Conservation (phyloP, 257 asterid genomes). For the Mitragyna speciosa region DNA sequence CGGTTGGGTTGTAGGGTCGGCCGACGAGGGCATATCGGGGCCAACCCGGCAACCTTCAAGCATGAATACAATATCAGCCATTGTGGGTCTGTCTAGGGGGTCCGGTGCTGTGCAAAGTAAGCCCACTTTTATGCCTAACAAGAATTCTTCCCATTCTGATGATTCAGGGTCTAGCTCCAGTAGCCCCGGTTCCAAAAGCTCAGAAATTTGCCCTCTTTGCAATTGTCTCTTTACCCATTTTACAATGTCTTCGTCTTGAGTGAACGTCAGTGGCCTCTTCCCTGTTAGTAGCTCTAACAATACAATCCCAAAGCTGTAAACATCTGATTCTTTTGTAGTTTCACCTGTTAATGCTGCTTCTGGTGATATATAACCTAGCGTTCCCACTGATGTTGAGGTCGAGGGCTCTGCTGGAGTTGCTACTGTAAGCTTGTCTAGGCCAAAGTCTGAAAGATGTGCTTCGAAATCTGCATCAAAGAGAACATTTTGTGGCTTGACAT, state of each 20-base stretch:
- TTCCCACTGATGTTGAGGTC: conserved; percentile 53
- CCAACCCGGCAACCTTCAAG: conserved; percentile 77
- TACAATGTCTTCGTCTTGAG: conserved; percentile 63
- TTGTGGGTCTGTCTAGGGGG: conserved; percentile 64
- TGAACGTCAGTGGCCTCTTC: conserved; percentile 69
- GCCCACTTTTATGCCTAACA: conserved; percentile 75
- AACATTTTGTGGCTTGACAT: conserved; percentile 63
- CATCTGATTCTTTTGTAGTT: conserved; percentile 51
- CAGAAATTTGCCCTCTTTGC: conserved; percentile 70
- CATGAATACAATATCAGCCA: conserved; percentile 76
- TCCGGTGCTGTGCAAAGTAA: conserved; percentile 72
- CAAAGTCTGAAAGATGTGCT: conserved; percentile 70
- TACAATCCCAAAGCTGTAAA: conserved; percentile 71
- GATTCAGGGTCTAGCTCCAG: conserved; percentile 80
- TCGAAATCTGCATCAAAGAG: conserved; percentile 78
- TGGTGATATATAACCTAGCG: conserved; percentile 61
- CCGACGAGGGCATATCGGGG: conserved; percentile 59
- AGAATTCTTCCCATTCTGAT: conserved; percentile 78
- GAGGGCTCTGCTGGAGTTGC: conserved; percentile 44
- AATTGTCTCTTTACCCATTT: conserved; percentile 72
- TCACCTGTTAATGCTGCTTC: conserved; percentile 49
- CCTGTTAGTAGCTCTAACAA: conserved; percentile 65
- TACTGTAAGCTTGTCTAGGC: conserved; percentile 52
- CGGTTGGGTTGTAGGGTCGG: conserved; percentile 59
- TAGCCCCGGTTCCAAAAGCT: conserved; percentile 67